phyloP scores from a whole-genome alignment of 768 basidiomycete genomes.

The Sutorius australiensis region DNA sequence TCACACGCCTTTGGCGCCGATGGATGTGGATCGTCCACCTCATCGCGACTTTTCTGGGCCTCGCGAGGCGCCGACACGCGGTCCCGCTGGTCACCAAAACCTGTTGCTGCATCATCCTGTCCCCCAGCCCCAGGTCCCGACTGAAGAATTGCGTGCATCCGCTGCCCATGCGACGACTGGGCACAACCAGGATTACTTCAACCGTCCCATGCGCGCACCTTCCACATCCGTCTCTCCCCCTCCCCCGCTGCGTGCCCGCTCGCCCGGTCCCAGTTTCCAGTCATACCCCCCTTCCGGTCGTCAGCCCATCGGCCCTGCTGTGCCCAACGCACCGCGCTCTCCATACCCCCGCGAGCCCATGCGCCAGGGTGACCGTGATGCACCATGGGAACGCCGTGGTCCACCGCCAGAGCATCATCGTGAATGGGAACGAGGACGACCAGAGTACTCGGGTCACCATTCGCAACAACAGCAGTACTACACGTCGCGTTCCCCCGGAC shows the following conservation, averaged over 20 bases:
- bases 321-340: slow-evolving; percentile 56
- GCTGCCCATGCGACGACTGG: slow-evolving; percentile 37
- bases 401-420: slow-evolving; percentile 43
- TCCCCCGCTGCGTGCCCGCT: slow-evolving; percentile 48
- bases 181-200: slow-evolving; percentile 54
- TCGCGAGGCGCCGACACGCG: slow-evolving; percentile 45
- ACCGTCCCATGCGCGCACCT: slow-evolving; percentile 47
- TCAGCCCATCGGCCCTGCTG: slow-evolving; percentile 51
- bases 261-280: slow-evolving; percentile 46
- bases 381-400: slow-evolving; percentile 56
- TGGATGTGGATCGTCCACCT: slow-evolving; percentile 61
- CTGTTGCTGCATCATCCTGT: slow-evolving; percentile 67
- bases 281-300: slow-evolving; percentile 44
- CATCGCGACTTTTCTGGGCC: slow-evolving; percentile 54
- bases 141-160: slow-evolving; percentile 48
- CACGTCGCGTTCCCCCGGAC: slow-evolving; percentile 33
- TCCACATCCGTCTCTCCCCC: slow-evolving; percentile 63
- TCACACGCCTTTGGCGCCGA: slow-evolving; percentile 73
- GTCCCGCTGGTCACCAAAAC: slow-evolving; percentile 52
- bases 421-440: slow-evolving; percentile 51
- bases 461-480: slow-evolving; percentile 29
- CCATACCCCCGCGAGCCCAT: slow-evolving; percentile 50
- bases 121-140: slow-evolving; percentile 53
- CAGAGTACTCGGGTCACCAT: slow-evolving; percentile 33
- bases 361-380: slow-evolving; percentile 49